Evolutionary conservation across 2,329 filamentous ascomycete genomes (phyloP), one percentile per base, ranked within the genome.

Genomic region (Cyanodermella asteris): DNA sequence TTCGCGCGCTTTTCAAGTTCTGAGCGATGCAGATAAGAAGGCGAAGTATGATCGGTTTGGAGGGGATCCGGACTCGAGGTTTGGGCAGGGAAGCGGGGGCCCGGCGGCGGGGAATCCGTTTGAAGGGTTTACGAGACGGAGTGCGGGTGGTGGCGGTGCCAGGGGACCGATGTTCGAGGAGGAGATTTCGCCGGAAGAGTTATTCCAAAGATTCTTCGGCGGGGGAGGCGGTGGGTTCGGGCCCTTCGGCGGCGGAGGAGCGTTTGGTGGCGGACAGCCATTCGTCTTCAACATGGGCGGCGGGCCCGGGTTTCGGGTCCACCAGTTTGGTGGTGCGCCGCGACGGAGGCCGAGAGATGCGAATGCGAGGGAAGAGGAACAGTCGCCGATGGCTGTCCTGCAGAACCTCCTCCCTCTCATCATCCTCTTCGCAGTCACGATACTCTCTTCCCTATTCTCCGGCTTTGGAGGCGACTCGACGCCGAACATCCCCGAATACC

Each of bases 201-300:
- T 97, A 59, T 97, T 97, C 54, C 72, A 84, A 44, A 69, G 84
- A 34, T 97, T 97, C 62, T 97, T 97, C 55, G 78, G 78, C 23
- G 81, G 76, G 20, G 72, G 61, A 6, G 57, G 55, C 11, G 56
- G 61, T 39, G 63, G 65, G 23, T 69, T 73, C 30, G 69, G 69
- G 26, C 62, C 64, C 10, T 71, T 77, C 42, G 73, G 74, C 59
- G 59, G 53, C 25, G 56, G 53, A 37, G 57, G 56, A 33, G 49
- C 60, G 34, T 80, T 82, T 48, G 74, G 80, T 40, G 64, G 61
- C 32, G 78, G 80, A 10, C 80, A 78, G 14, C 75, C 80, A 38
- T 93, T 93, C 46, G 77, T 91, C 27, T 94, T 94, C 53, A 93
- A 93, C 51, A 67, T 93, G 48, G 78, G 78, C 36, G 82, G 82